These are phyloP conservation scores for Puccinia polysora DNA, from an alignment of 1,284 basidiomycete species.

Conservation along the genomic window DNA sequence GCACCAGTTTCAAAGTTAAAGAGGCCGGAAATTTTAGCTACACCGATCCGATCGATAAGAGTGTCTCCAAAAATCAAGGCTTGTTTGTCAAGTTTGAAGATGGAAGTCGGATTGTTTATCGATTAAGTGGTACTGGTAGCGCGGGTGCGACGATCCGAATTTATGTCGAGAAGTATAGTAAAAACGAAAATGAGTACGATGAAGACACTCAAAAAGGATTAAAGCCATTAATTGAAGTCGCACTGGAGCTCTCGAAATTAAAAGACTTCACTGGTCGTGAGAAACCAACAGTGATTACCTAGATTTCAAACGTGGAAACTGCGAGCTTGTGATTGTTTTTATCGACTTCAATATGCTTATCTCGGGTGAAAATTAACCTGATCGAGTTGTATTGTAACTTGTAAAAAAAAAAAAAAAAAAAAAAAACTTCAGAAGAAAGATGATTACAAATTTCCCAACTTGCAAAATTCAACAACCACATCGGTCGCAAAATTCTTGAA, in stretches of 20 bases:
- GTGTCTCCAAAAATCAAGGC: slow-evolving; percentile 90
- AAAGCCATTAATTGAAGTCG: slow-evolving; percentile 91
- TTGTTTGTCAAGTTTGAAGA: slow-evolving; percentile 86
- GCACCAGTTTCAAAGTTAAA: slow-evolving; percentile 71
- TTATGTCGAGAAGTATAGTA: slow-evolving; percentile 69
- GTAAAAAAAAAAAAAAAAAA: too few species aligned
- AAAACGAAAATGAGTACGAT: slow-evolving; percentile 68
- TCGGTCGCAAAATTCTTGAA: too few species aligned
- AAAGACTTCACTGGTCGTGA: slow-evolving; percentile 78
- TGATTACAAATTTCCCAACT: too few species aligned
- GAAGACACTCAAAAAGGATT: slow-evolving; percentile 80
- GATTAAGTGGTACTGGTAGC: slow-evolving; percentile 89
- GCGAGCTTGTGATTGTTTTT: too few species aligned
- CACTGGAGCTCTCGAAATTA: slow-evolving; percentile 74
- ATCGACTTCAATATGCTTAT: too few species aligned
- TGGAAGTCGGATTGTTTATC: slow-evolving; percentile 89
- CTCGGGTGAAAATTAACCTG: too few species aligned
- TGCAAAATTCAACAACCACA: too few species aligned
- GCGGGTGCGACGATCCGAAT: slow-evolving; percentile 74
- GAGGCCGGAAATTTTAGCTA: slow-evolving; percentile 85
- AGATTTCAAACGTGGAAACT: neutral
- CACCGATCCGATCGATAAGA: slow-evolving; percentile 93
- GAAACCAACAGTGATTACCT: slow-evolving; percentile 90
- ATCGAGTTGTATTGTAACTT: too few species aligned
- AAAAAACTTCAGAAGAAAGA: too few species aligned